Evolutionary conservation across 768 basidiomycete species (phyloP).

Genomic region (Dacryopinax spathularia): DNA sequence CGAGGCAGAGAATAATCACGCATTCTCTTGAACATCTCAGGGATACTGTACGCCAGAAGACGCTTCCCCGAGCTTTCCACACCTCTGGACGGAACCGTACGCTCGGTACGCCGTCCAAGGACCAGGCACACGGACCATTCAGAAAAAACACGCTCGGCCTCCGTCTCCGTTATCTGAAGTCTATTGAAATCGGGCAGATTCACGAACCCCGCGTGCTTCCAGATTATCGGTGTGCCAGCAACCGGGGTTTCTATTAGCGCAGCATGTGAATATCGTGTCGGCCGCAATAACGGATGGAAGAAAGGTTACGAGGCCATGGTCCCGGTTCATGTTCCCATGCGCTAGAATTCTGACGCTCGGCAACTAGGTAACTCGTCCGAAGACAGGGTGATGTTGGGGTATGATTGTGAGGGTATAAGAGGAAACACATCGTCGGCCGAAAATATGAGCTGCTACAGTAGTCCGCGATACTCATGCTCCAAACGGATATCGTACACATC

Average conservation of each 20-base stretch:
- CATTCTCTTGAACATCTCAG: too few relatives aligned
- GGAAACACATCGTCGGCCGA: not conserved
- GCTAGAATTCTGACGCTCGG: too few relatives aligned
- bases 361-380: too few relatives aligned
- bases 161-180: not conserved
- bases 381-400: too few relatives aligned
- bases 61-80: not conserved
- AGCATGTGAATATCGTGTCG: not conserved
- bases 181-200: not conserved
- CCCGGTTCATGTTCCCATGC: too few relatives aligned
- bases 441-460: not conserved
- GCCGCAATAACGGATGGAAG: not conserved
- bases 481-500: not conserved
- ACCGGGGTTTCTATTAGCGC: not conserved
- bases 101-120: not conserved
- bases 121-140: too few relatives aligned
- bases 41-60: too few relatives aligned
- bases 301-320: conserved; percentile 3
- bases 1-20: too few relatives aligned
- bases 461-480: not conserved
- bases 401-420: not conserved
- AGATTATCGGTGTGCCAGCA: not conserved
- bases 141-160: not conserved
- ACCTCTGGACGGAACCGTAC: not conserved
- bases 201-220: not conserved